Conservation (phyloP, 2,329 filamentous ascomycete genomes). For the Cladobotryum protrusum region DNA sequence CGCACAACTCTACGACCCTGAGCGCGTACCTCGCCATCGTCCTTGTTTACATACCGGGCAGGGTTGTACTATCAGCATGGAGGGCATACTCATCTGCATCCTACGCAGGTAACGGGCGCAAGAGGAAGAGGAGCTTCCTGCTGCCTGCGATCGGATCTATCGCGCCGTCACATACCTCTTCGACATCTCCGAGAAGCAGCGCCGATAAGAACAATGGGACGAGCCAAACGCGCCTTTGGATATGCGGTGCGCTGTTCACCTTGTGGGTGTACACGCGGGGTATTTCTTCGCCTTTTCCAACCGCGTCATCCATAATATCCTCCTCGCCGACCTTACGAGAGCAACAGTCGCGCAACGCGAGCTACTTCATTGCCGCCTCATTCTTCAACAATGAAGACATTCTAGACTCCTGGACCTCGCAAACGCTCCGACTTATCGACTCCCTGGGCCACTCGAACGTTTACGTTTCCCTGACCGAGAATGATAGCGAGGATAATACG, state of each 20-base stretch:
- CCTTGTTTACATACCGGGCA: conserved; percentile 9
- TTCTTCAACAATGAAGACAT: conserved; percentile 11
- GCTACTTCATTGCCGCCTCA: conserved; percentile 12
- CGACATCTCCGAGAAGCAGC: background rate
- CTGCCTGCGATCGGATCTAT: background rate
- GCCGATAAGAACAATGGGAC: background rate
- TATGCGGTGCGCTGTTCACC: conserved; percentile 8
- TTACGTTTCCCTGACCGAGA: conserved; percentile 12
- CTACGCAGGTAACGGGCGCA: conserved; percentile 2
- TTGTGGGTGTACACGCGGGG: conserved; percentile 9
- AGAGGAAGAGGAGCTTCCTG: conserved; percentile 6
- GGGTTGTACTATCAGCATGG: conserved; percentile 6
- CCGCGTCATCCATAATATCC: conserved; percentile 8
- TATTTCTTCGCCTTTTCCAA: conserved; percentile 9
- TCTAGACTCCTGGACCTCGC: conserved; percentile 8
- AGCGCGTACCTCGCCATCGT: conserved; percentile 11
- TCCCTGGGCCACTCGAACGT: conserved; percentile 9
- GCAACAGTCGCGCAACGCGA: conserved; percentile 8
- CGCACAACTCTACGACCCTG: conserved; percentile 10
- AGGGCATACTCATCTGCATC: conserved; percentile 1
- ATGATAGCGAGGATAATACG: conserved; percentile 12
- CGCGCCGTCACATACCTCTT: background rate
- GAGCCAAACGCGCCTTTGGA: conserved; percentile 1
- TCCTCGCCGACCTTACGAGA: conserved; percentile 8
- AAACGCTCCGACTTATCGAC: conserved; percentile 11